Base-by-base conservation (phyloP, 208 protist genomes). In the Vickermania spadyakhi region DNA sequence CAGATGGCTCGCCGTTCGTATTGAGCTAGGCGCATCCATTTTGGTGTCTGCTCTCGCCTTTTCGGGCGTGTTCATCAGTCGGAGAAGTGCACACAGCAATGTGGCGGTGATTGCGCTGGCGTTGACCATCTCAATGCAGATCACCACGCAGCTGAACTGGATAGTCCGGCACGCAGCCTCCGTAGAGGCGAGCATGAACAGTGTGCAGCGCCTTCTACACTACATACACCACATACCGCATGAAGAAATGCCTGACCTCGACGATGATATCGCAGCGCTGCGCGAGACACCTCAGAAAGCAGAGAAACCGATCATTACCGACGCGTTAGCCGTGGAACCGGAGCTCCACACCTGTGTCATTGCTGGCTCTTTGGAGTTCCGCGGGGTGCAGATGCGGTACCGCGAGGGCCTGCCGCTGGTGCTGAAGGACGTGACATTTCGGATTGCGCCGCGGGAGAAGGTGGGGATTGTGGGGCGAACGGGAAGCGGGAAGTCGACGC, bases 401-500 rank as follows among this genome's bases (percentile, higher is more conserved):
- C 64, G 84, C 14, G 56, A 56, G 21, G 78, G 62, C 1, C 65
- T 88, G 31, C 79, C 78, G 26, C 75, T 86, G 7, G 88, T 93
- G 31, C 70, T 96, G 25, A 45, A 62, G 26, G 74, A 60, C 51
- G 70, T 96, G 21, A 73, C 25, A 31, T 79, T 86, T 51, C 28
- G 52, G 2, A 81, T 97, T 25, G 51, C 52, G 42, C 62, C 68
- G 29, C 65, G 83, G 13, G 64, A 96, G 69, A 96, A 96, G 72
- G 76, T 94, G 2, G 80, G 73, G 13, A 60, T 97, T 27, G 81
- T 93, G 28, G 91, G 91, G n/a, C 73, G 80, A 55, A 92, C 89
- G 22, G 91, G 91, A n/a, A 80, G 72, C 56, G 89, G 89, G 41
- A 96, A 96, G 77, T 87, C 82, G 52, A 84, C 87, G 55, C 72